A percentile compares a stretch with the other conserved stretches of the same genome.
Evolutionary conservation across 352 stramenopile species (phyloP).

Genomic region (Globisporangium solare): DNA sequence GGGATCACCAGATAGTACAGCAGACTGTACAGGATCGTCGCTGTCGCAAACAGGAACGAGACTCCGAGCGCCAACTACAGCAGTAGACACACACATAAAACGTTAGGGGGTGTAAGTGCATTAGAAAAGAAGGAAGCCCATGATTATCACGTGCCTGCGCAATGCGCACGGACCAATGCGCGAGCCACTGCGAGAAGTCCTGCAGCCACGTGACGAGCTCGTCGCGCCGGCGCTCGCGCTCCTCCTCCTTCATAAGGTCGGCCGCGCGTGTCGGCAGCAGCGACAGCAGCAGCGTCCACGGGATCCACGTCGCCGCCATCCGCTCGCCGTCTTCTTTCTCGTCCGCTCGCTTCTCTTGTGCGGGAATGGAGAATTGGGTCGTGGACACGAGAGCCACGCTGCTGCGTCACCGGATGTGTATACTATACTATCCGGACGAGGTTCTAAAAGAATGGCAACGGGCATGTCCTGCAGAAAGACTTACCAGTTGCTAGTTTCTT

Average conservation of each 20-base stretch:
- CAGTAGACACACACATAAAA: slow-evolving; percentile 5
- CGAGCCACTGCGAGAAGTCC: slow-evolving; percentile 25
- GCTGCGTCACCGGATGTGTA: neutral
- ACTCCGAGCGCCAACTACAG: slow-evolving; percentile 30
- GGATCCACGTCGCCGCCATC: slow-evolving; percentile 25
- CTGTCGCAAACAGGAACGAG: slow-evolving; percentile 42
- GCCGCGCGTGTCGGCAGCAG: slow-evolving; percentile 42
- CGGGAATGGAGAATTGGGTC: neutral
- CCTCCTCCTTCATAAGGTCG: slow-evolving; percentile 38
- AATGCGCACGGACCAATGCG: slow-evolving; percentile 33
- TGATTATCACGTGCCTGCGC: slow-evolving; percentile 16
- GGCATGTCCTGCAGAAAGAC: too few relatives aligned
- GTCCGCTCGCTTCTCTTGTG: neutral
- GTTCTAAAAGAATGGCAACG: neutral
- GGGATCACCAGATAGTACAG: slow-evolving; percentile 81
- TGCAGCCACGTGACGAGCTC: slow-evolving; percentile 26
- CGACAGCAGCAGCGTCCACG: slow-evolving; percentile 48
- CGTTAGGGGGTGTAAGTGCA: neutral
- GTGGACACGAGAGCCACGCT: neutral
- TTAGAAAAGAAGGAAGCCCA: neutral
- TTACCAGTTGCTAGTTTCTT: too few relatives aligned
- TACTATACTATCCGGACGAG: neutral
- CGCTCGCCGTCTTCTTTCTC: neutral
- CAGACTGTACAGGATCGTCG: slow-evolving; percentile 58
- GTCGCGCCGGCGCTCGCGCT: slow-evolving; percentile 43